These are phyloP conservation scores for Neurospora sp. DNA, from an alignment of 495 filamentous ascomycete species.

Conservation along the genomic window DNA sequence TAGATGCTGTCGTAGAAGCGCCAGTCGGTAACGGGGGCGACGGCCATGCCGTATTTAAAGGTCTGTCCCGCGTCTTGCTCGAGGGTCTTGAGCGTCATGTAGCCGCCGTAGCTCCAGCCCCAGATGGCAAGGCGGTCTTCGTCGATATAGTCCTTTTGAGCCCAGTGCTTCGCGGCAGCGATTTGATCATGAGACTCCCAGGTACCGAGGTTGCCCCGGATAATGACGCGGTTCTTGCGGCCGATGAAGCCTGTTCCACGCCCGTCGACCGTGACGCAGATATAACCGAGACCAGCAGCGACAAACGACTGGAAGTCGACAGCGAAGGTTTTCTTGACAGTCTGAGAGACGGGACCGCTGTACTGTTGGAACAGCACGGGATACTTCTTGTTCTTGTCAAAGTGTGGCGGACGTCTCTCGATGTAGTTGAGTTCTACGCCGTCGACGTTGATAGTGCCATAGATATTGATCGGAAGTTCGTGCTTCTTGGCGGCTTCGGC, in stretches of 20 bases:
- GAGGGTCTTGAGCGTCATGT: constrained; percentile 92
- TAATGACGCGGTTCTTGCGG: constrained; percentile 67
- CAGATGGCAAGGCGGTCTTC: constrained; percentile 77
- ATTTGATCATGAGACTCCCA: constrained; percentile 90
- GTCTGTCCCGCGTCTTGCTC: constrained; percentile 83
- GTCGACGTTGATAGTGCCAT: constrained; percentile 68
- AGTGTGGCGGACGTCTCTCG: constrained; percentile 84
- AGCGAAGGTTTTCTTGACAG: constrained; percentile 67
- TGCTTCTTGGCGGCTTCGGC: constrained; percentile 58
- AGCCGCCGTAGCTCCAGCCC: constrained; percentile 98
- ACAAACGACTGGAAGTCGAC: constrained; percentile 90
- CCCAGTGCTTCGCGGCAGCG: constrained; percentile 79
- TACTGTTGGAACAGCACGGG: constrained; percentile 93
- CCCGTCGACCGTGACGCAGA: constrained; percentile 91
- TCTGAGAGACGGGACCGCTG: constrained; percentile 82
- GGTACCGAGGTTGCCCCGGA: constrained; percentile 74
- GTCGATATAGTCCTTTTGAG: constrained; percentile 74
- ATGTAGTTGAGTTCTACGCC: constrained; percentile 70
- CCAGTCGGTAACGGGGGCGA: constrained; percentile 97
- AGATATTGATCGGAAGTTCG: constrained; percentile 77
- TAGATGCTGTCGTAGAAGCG: constrained; percentile 91
- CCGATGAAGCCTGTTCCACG: constrained; percentile 89
- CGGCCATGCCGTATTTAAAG: constrained; percentile 94
- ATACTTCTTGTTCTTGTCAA: constrained; percentile 75
- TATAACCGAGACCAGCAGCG: constrained; percentile 78